These are phyloP conservation scores for Spiraea crenata DNA, from an alignment of 331 rosid species.

Conservation along the genomic window DNA sequence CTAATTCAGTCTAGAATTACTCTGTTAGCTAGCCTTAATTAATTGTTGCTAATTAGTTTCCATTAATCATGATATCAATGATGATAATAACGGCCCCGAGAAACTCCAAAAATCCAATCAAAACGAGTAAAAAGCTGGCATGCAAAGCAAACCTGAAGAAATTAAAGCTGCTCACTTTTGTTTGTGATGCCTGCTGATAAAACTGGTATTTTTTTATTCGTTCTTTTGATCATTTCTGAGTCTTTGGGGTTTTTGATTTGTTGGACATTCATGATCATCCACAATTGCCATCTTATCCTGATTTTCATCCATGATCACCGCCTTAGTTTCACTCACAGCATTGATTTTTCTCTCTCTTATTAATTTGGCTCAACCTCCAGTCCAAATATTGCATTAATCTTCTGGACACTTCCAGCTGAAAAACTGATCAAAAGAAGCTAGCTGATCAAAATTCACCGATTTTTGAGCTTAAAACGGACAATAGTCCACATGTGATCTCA, in stretches of 20 bases:
- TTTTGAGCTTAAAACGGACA: neutral
- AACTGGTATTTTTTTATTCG: too few species aligned
- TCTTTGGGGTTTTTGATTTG: neutral
- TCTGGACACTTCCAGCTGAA: neutral
- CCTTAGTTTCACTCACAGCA: constrained; percentile 11
- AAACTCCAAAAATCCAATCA: neutral
- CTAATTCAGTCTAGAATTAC: neutral
- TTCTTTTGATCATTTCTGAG: neutral
- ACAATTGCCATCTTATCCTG: constrained; percentile 48
- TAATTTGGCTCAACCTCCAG: constrained; percentile 24
- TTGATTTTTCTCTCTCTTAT: constrained; percentile 30
- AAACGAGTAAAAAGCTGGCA: neutral
- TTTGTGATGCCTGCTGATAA: too few species aligned
- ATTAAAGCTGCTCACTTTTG: neutral
- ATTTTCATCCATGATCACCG: constrained; percentile 39
- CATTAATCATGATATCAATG: neutral
- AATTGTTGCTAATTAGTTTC: neutral
- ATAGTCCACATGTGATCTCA: constrained; percentile 3
- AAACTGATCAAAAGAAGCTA: neutral
- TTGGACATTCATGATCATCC: constrained; percentile 4
- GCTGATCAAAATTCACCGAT: neutral
- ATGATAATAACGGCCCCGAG: neutral
- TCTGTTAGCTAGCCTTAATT: too few species aligned
- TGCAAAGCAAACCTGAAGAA: neutral
- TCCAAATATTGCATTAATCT: neutral